Percentiles rank a stretch among this genome's conserved stretches.
Conservation (phyloP, 2,329 filamentous ascomycete species). For the Leptographium procerum region DNA sequence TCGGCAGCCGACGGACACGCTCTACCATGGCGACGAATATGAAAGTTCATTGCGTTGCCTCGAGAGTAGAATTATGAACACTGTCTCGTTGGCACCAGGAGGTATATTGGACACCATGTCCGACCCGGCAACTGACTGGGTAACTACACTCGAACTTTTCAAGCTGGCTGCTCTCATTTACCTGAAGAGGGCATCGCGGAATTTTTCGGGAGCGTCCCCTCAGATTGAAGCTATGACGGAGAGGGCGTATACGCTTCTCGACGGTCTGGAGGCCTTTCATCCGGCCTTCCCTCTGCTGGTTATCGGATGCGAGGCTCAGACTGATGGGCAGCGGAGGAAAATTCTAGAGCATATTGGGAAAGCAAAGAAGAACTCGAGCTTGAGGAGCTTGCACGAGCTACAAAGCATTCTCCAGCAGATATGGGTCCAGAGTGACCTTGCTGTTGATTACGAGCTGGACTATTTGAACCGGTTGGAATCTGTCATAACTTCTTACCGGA, state of each 20-base stretch:
- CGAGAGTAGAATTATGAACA: constrained; percentile 2
- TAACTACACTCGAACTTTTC: constrained; percentile 1
- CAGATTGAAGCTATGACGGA: constrained; percentile 1
- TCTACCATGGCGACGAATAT: constrained; percentile 2
- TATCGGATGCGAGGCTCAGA: constrained; percentile 5
- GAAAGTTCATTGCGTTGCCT: neutral
- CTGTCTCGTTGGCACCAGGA: neutral
- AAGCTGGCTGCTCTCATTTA: constrained; percentile 4
- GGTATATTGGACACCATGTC: neutral
- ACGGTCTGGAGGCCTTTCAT: neutral
- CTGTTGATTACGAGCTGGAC: constrained; percentile 2
- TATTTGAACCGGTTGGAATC: constrained; percentile 1
- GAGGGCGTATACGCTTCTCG: constrained; percentile 1
- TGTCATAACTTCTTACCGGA: constrained; percentile 3
- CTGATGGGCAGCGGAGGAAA: constrained; percentile 1
- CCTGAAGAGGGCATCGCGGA: constrained; percentile 3
- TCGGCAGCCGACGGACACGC: constrained; percentile 1
- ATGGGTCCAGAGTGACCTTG: constrained; percentile 4
- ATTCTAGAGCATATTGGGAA: constrained; percentile 1
- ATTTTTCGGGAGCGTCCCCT: constrained; percentile 4
- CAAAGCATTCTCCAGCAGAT: constrained; percentile 2
- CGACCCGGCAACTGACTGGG: neutral
- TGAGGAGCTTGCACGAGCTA: neutral
- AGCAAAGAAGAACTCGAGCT: neutral
- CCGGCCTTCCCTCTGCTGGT: constrained; percentile 1